Conservation (phyloP, 2,329 filamentous ascomycete species). For the Pseudophaeomoniella oleicola region DNA sequence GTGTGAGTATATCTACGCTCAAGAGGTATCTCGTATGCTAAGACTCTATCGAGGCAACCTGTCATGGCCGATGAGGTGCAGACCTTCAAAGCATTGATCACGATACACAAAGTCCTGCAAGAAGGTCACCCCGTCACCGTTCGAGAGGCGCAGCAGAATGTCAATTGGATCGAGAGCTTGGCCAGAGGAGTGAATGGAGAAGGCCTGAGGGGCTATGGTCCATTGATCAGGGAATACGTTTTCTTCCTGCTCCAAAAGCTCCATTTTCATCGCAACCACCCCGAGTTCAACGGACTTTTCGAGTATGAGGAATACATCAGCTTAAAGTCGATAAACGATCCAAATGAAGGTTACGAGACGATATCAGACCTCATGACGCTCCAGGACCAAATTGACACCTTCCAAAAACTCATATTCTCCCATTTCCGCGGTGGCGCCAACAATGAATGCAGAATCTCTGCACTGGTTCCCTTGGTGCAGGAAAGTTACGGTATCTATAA, state of each 20-base stretch:
- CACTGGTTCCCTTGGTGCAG: constrained; percentile 81
- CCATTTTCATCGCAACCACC: constrained; percentile 90
- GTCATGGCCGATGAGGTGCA: constrained; percentile 96
- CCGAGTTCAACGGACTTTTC: constrained; percentile 94
- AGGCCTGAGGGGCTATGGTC: constrained; percentile 74
- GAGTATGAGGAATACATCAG: constrained; percentile 99
- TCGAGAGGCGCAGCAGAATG: constrained; percentile 76
- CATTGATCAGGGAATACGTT: constrained; percentile 91
- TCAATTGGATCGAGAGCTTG: constrained; percentile 84
- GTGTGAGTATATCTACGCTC: constrained; percentile 62
- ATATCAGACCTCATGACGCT: constrained; percentile 93
- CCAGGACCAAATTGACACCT: constrained; percentile 95
- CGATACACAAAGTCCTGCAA: constrained; percentile 91
- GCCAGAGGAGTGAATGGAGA: constrained; percentile 71
- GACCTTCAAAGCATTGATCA: constrained; percentile 97
- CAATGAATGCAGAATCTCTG: constrained; percentile 93
- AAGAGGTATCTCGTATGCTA: no score
- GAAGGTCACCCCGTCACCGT: constrained; percentile 84
- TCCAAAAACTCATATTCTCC: constrained; percentile 96
- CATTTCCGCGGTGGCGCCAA: constrained; percentile 84
- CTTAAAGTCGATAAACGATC: constrained; percentile 94
- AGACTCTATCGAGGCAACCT: constrained; percentile 66
- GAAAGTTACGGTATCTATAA: constrained; percentile 99
- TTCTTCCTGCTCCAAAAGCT: constrained; percentile 90
- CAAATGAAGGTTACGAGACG: constrained; percentile 92